These are phyloP conservation scores for Russula sp. DNA, from an alignment of 768 basidiomycete genomes.

Conservation along the genomic window DNA sequence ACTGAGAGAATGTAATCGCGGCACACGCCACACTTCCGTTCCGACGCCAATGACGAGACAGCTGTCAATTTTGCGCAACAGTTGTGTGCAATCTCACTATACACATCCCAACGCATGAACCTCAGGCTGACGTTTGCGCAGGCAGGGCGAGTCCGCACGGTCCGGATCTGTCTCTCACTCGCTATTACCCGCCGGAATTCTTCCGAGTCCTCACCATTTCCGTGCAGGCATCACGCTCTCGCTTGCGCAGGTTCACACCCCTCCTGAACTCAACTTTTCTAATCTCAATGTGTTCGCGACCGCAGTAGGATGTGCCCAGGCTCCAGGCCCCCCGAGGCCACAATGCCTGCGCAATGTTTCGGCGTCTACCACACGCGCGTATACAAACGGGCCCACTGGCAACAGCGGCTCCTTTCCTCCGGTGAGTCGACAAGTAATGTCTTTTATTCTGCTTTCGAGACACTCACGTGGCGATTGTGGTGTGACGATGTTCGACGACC, in stretches of 20 bases:
- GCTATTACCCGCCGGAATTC: background rate
- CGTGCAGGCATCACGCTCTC: no score
- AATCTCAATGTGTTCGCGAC: slow-evolving; percentile 6
- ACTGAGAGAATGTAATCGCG: no score
- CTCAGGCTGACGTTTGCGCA: no score
- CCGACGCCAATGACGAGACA: no score
- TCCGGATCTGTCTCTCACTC: background rate
- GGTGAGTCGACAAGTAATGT: slow-evolving; percentile 9
- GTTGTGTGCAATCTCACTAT: slow-evolving; percentile 18
- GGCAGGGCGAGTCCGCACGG: slow-evolving; percentile 2
- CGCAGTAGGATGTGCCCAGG: slow-evolving; percentile 22
- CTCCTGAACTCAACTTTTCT: background rate
- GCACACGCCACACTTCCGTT: no score
- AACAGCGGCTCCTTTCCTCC: background rate
- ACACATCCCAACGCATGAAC: no score
- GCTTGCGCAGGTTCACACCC: no score
- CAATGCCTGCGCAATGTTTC: slow-evolving; percentile 11
- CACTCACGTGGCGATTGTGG: background rate
- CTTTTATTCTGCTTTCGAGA: background rate
- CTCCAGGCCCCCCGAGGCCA: slow-evolving; percentile 23
- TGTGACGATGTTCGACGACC: background rate
- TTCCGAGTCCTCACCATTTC: background rate
- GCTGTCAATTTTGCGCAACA: slow-evolving; percentile 5
- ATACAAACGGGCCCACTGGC: slow-evolving; percentile 10
- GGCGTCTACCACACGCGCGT: no score